Evolutionary conservation across 345 rosid genomes (phyloP).

Genomic region (Eucalyptus cloeziana): DNA sequence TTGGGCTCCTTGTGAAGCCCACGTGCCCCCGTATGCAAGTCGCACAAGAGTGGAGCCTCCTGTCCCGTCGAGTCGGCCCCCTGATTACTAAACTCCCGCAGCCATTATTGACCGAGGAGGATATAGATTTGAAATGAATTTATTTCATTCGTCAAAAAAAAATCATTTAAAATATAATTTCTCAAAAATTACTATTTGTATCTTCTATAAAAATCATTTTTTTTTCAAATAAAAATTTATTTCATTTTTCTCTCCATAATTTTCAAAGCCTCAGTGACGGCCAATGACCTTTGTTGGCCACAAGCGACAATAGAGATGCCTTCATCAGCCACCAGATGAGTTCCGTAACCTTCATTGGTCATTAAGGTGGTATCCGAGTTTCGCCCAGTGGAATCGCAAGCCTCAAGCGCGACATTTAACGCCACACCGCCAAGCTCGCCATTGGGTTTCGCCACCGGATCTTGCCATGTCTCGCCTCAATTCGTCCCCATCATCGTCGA

Average conservation of each 20-base stretch:
- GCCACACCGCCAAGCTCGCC: no score
- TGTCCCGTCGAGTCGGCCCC: not conserved
- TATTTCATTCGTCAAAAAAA: no score
- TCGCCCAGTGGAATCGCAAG: accelerated
- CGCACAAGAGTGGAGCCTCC: not conserved
- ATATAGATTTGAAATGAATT: no score
- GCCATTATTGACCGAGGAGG: not conserved
- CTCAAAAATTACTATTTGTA: no score
- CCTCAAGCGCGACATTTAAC: no score
- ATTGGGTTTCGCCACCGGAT: no score
- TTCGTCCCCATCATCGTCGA: no score
- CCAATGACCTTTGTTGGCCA: accelerated
- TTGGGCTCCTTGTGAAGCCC: not conserved
- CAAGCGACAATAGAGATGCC: accelerated
- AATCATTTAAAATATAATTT: no score
- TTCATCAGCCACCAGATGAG: accelerated
- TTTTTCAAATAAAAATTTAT: accelerated
- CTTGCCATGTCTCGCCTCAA: no score
- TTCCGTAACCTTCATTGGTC: not conserved
- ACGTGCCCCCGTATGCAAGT: not conserved
- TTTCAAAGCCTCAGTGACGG: accelerated
- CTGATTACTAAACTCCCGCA: not conserved
- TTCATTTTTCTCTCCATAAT: no score
- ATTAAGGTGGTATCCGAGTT: no score
- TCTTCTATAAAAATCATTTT: no score